Evolutionary conservation across 352 stramenopile genomes (phyloP), one percentile per base, ranked within the genome.

Genomic region (Globisporangium canariense): DNA sequence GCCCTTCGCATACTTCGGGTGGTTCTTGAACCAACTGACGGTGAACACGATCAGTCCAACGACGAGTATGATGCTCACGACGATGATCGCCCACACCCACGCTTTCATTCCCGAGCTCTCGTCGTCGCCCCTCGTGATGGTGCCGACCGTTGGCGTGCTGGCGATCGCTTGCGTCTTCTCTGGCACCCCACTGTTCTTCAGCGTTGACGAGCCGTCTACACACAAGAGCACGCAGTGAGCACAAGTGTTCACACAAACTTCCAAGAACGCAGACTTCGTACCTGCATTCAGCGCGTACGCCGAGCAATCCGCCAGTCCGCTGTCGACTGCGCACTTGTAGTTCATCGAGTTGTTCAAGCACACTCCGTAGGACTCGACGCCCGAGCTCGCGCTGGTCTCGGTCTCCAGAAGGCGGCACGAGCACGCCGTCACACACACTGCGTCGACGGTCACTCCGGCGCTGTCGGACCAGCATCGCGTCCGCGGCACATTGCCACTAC

Each of bases 1-100:
- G 68, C 4, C 69, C 70, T 38, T 82, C 59, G 43, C 68, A 13
- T 54, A 64, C 16, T 49, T 53, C 2, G 78, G 77, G 3, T 77
- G 81, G 51, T 88, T 46, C 43, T 76, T 77, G 49, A 81, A 83
- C 75, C 75, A 90, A 49, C 79, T 83, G 43, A 79, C 51, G 2
- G 74, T 30, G 41, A 90, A 86, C 6, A 78, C 49, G 22, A 77
- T 46, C 20, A 75, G 49, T 0, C 61, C 78, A 4, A 79, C 22
- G 3, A 76, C 58, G 18, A 78, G 47, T 2, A 69, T 69, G 56
- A 76, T 68, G 32, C 60, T 62, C 20, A 83, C 25, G 7, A 61
- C 76, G 11, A 86, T 71, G 16, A 80, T 45, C 8, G 64, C 66
- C 66, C 76, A 86, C 28, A 79, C 62, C 68, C 71, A 81, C 22